A percentile compares a stretch with the other conserved stretches of the same genome.
Conservation (phyloP, 78 protist species). For the Emiliania huxleyi region DNA sequence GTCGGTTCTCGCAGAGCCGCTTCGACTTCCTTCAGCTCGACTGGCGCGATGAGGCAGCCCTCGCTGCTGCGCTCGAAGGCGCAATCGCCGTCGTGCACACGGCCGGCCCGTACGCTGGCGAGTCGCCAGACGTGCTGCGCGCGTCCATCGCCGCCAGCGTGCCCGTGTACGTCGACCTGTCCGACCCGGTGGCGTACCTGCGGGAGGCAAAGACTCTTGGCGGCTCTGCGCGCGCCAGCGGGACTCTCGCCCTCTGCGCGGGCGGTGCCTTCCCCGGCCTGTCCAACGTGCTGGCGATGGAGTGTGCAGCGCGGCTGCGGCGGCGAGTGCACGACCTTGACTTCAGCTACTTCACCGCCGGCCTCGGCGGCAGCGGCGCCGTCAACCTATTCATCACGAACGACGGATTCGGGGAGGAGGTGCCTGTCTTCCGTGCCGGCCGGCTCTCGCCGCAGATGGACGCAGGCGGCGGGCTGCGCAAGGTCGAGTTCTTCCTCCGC, state of each 20-base stretch:
- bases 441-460: background rate
- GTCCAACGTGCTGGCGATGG: constrained; percentile 32
- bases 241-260: background rate
- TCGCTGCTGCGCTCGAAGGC: background rate
- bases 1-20: background rate
- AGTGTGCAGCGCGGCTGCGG: background rate
- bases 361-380: constrained; percentile 36
- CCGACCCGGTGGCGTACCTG: constrained; percentile 32
- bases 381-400: constrained; percentile 24
- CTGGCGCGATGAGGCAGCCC: background rate
- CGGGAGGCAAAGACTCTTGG: background rate
- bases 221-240: background rate
- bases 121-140: background rate
- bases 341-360: constrained; percentile 31
- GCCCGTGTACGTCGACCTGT: constrained; percentile 39
- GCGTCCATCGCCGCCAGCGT: background rate
- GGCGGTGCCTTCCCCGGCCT: constrained; percentile 35
- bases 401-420: constrained; percentile 26
- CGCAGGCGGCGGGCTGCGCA: background rate
- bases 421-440: background rate
- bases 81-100: background rate
- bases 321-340: background rate
- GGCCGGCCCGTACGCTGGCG: background rate
- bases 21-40: background rate
- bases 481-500: background rate